Conservation (phyloP, 768 basidiomycete genomes). For the Saitozyma podzolica region DNA sequence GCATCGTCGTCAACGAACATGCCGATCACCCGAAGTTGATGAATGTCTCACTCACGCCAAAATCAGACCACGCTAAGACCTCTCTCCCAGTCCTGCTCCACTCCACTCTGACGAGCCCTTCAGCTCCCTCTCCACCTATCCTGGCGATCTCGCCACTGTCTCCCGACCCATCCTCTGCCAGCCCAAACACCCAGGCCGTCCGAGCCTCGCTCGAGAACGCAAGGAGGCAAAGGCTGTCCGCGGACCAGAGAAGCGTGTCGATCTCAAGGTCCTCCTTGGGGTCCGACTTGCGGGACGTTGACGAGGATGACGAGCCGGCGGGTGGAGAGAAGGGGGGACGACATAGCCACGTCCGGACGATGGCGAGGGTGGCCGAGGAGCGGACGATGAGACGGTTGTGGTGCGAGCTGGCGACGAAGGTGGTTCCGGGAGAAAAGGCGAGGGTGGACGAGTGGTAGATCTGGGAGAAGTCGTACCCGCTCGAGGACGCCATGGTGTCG, state of each 20-base stretch:
- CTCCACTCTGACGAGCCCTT: slow-evolving; percentile 81
- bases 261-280: slow-evolving; percentile 57
- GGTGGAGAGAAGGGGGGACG: background rate
- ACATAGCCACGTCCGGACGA: slow-evolving; percentile 76
- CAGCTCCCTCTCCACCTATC: slow-evolving; percentile 55
- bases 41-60: slow-evolving; percentile 68
- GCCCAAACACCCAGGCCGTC: slow-evolving; percentile 72
- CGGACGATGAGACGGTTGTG: slow-evolving; percentile 79
- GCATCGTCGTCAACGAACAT: slow-evolving; percentile 1
- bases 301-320: slow-evolving; percentile 36
- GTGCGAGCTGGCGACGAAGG: slow-evolving; percentile 78
- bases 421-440: slow-evolving; percentile 79
- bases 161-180: slow-evolving; percentile 66
- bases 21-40: background rate
- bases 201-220: slow-evolving; percentile 74
- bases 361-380: slow-evolving; percentile 77
- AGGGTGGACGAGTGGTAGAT: slow-evolving; percentile 29
- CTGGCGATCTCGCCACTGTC: slow-evolving; percentile 39
- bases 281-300: slow-evolving; percentile 4
- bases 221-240: slow-evolving; percentile 81
- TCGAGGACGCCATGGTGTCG: slow-evolving; percentile 14
- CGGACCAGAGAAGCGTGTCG: slow-evolving; percentile 79
- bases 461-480: slow-evolving; percentile 46
- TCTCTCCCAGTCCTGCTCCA: slow-evolving; percentile 86
- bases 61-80: slow-evolving; percentile 85